Evolutionary conservation across 169 alveolate genomes (phyloP).

Genomic region (Eimeria acervulina): DNA sequence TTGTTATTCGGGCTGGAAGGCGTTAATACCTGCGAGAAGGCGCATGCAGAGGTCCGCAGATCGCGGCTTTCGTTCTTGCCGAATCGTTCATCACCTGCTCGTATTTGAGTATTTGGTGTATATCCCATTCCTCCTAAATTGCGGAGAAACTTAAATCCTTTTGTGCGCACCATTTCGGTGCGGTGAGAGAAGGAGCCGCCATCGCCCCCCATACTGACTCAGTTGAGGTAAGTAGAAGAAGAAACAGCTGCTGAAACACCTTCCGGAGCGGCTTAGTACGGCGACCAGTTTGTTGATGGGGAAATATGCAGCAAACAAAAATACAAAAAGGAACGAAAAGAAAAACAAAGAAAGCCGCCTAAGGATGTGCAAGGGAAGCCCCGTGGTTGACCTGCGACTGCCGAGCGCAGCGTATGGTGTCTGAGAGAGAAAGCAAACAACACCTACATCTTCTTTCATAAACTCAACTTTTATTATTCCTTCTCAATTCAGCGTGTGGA

Average conservation of each 20-base stretch:
- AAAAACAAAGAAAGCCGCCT: background rate
- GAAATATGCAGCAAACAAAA: background rate
- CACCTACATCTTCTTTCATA: background rate
- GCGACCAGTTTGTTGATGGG: no score
- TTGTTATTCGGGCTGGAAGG: background rate
- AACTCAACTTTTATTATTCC: background rate
- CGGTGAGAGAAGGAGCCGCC: slow-evolving; percentile 94
- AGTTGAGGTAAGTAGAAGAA: background rate
- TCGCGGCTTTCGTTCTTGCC: slow-evolving; percentile 86
- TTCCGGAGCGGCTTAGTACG: no score
- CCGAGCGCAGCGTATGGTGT: background rate
- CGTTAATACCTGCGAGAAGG: slow-evolving; percentile 88
- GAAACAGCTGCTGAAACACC: background rate
- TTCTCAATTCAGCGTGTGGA: background rate
- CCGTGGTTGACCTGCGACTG: background rate
- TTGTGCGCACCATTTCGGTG: slow-evolving; percentile 91
- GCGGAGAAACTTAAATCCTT: slow-evolving; percentile 90
- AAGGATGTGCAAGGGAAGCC: background rate
- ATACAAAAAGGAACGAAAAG: background rate
- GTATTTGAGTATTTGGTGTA: slow-evolving; percentile 90
- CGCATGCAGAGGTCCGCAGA: slow-evolving; percentile 89
- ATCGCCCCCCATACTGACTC: slow-evolving; percentile 92
- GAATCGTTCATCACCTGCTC: slow-evolving; percentile 86
- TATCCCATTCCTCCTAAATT: slow-evolving; percentile 96
- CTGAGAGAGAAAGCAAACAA: background rate